Evolutionary conservation across 176 grass and related monocot species (phyloP).

Genomic region (Carex cristatella): DNA sequence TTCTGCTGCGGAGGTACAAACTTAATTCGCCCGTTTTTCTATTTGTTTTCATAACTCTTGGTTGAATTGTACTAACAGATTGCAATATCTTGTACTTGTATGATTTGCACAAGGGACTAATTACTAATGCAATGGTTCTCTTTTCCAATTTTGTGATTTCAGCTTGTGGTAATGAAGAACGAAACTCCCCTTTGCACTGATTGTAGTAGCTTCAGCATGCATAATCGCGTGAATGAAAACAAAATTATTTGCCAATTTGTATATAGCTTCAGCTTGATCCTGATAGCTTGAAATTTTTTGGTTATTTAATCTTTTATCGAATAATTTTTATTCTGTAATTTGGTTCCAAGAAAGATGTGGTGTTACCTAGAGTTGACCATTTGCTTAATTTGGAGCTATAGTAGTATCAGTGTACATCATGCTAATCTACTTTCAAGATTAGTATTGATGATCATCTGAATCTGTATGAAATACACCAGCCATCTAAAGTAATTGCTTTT

Average conservation of each 20-base stretch:
- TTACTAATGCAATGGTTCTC: neutral
- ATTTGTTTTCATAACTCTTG: neutral
- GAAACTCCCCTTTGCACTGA: conserved; percentile 27
- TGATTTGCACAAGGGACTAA: neutral
- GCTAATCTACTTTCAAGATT: neutral
- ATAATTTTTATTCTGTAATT: neutral
- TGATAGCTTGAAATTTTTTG: neutral
- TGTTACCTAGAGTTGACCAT: neutral
- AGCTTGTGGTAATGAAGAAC: conserved; percentile 55
- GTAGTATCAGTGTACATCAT: neutral
- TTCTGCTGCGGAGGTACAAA: conserved; percentile 73
- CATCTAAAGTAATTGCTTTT: too few species aligned
- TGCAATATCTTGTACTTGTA: neutral
- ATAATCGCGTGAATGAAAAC: neutral
- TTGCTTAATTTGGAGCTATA: neutral
- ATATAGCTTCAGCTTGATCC: neutral
- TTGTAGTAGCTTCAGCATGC: conserved; percentile 14
- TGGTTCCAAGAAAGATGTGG: neutral
- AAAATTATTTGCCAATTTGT: neutral
- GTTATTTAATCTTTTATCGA: neutral
- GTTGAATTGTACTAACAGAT: neutral
- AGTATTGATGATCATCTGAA: too few species aligned
- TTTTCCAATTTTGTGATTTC: conserved; percentile 5
- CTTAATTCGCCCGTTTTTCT: neutral
- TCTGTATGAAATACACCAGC: too few species aligned